These are phyloP conservation scores for Leishmania major DNA, from an alignment of 208 protist species.

Conservation along the genomic window DNA sequence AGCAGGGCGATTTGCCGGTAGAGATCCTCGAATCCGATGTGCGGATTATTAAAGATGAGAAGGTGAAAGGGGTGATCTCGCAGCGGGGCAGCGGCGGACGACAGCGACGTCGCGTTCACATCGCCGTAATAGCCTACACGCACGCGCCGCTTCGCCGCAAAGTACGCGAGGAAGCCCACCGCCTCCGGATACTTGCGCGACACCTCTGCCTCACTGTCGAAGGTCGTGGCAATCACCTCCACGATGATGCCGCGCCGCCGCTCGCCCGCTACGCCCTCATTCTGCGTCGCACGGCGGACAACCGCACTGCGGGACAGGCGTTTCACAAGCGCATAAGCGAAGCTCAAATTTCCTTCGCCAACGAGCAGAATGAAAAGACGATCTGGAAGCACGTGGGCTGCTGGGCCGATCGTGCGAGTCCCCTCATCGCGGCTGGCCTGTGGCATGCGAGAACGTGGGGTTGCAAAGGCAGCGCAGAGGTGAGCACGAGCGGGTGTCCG, in stretches of 20 bases:
- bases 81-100: constrained; percentile 1
- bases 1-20: constrained; percentile 45
- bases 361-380: constrained; percentile 43
- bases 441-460: background rate
- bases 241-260: constrained; percentile 8
- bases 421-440: background rate
- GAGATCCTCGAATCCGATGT: constrained; percentile 56
- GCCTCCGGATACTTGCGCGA: constrained; percentile 58
- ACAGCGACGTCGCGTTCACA: constrained; percentile 49
- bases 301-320: constrained; percentile 33
- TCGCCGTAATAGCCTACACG: constrained; percentile 30
- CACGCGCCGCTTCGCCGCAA: constrained; percentile 47
- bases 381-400: constrained; percentile 4
- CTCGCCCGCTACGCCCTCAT: background rate
- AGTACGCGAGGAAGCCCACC: constrained; percentile 43
- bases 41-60: constrained; percentile 63
- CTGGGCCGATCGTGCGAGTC: background rate
- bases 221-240: constrained; percentile 41
- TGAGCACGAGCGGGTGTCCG: background rate
- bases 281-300: constrained; percentile 13
- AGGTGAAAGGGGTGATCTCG: constrained; percentile 23
- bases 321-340: constrained; percentile 53
- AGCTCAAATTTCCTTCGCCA: constrained; percentile 66
- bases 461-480: background rate
- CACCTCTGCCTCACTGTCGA: constrained; percentile 34